Conservation (phyloP, 2,329 filamentous ascomycete species). For the Westerdykella aurantiaca region DNA sequence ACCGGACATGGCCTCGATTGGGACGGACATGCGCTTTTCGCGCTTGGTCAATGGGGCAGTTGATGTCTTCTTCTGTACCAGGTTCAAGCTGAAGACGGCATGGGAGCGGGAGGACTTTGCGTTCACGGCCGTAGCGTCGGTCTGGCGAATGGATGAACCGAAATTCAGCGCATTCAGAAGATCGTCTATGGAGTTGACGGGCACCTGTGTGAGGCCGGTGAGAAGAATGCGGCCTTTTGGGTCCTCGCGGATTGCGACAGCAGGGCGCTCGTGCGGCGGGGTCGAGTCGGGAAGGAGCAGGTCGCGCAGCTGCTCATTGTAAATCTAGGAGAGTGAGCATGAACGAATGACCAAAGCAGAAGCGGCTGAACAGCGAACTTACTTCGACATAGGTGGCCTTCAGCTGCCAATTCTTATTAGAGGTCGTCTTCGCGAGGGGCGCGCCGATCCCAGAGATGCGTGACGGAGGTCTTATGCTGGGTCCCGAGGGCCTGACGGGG, state of each 20-base stretch:
- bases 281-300: conserved; percentile 73
- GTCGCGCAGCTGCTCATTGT: conserved; percentile 93
- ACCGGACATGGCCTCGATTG: conserved; percentile 68
- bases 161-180: conserved; percentile 83
- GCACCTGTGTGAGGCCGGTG: conserved; percentile 80
- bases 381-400: conserved; percentile 85
- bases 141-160: conserved; percentile 90
- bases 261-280: conserved; percentile 62
- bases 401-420: conserved; percentile 79
- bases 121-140: conserved; percentile 94
- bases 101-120: conserved; percentile 96
- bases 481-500: conserved; percentile 58
- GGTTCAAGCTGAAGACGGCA: conserved; percentile 91
- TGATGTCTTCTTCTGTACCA: conserved; percentile 75
- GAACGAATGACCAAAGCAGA: neutral
- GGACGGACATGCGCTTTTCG: conserved; percentile 84
- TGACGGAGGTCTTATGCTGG: conserved; percentile 72
- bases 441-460: conserved; percentile 63
- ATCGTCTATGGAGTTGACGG: conserved; percentile 88
- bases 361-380: conserved; percentile 7
- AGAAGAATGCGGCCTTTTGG: conserved; percentile 89
- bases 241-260: conserved; percentile 91
- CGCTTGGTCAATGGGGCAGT: conserved; percentile 45
- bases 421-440: conserved; percentile 40
- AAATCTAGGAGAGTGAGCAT: conserved; percentile 58